phyloP scores from a whole-genome alignment of 495 filamentous ascomycete species.

The Hypoxylon intermedium region DNA sequence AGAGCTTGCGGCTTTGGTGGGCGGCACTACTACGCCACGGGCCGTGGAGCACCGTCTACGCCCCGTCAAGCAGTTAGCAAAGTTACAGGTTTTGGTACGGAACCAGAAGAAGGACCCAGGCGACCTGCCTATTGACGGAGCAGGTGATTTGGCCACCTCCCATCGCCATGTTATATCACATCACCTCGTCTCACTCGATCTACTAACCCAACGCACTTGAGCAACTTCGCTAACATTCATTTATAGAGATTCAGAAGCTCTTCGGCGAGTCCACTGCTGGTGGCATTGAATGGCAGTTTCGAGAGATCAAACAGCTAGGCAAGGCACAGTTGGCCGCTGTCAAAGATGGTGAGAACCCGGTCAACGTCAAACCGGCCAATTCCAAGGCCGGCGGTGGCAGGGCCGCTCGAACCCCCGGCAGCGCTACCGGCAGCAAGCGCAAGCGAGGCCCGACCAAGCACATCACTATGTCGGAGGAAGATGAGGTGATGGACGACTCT shows the following conservation, averaged over 20 bases:
- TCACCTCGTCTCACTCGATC: background rate
- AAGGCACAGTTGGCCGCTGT: constrained; percentile 47
- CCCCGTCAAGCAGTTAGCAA: constrained; percentile 45
- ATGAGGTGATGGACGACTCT: background rate
- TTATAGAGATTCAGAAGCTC: constrained; percentile 50
- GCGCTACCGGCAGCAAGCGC: constrained; percentile 27
- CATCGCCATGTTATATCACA: background rate
- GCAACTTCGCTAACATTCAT: background rate
- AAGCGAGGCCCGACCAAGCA: constrained; percentile 28
- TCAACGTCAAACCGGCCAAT: constrained; percentile 7
- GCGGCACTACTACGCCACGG: constrained; percentile 40
- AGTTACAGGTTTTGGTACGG: constrained; percentile 26
- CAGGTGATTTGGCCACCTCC: constrained; percentile 20
- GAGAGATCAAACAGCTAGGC: constrained; percentile 51
- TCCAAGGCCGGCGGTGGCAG: background rate
- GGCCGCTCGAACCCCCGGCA: background rate
- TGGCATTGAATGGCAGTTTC: constrained; percentile 57
- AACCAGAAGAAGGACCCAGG: constrained; percentile 21
- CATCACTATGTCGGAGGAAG: constrained; percentile 10
- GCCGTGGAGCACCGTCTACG: constrained; percentile 56
- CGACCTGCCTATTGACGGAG: constrained; percentile 24
- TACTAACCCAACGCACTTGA: too few species aligned
- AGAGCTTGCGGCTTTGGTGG: constrained; percentile 35
- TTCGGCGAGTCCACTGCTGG: constrained; percentile 52
- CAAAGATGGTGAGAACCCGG: constrained; percentile 38